Evolutionary conservation across 78 protist genomes (phyloP).

Genomic region (Polysphondylium violaceum): DNA sequence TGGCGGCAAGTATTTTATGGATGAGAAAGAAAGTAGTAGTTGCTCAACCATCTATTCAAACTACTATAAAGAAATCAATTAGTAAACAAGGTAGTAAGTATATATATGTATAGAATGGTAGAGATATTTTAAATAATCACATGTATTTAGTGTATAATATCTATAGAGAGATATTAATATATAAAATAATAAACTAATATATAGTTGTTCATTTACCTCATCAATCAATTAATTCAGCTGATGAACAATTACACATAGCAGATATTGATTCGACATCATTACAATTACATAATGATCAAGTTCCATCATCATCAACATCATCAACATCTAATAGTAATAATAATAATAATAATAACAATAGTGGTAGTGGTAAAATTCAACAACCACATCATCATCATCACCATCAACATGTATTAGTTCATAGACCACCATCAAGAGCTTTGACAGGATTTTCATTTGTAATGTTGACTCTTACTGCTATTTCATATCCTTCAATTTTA

Average conservation of each 20-base stretch:
- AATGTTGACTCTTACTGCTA: conserved; percentile 28
- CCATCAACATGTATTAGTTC: not conserved
- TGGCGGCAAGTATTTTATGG: conserved; percentile 20
- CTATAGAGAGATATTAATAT: conserved; percentile 9
- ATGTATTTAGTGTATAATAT: not conserved
- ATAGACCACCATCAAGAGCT: conserved; percentile 41
- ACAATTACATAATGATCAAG: too few relatives aligned
- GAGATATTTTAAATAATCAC: not conserved
- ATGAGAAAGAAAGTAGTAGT: not conserved
- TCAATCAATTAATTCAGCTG: not conserved
- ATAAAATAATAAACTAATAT: conserved; percentile 23
- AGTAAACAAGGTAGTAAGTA: conserved; percentile 4
- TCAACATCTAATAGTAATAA: not conserved
- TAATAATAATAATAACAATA: not conserved
- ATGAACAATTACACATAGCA: too few relatives aligned
- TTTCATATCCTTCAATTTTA: conserved; percentile 53
- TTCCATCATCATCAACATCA: not conserved
- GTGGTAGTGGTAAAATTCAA: not conserved
- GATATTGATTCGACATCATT: too few relatives aligned
- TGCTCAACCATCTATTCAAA: not conserved
- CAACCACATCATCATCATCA: not conserved
- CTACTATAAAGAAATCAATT: not conserved
- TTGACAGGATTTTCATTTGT: conserved; percentile 40
- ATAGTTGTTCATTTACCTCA: not conserved
- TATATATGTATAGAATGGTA: not conserved